These are phyloP conservation scores for Hsuehochloa calcarea DNA, from an alignment of 176 grass and related monocot genomes.

Conservation along the genomic window DNA sequence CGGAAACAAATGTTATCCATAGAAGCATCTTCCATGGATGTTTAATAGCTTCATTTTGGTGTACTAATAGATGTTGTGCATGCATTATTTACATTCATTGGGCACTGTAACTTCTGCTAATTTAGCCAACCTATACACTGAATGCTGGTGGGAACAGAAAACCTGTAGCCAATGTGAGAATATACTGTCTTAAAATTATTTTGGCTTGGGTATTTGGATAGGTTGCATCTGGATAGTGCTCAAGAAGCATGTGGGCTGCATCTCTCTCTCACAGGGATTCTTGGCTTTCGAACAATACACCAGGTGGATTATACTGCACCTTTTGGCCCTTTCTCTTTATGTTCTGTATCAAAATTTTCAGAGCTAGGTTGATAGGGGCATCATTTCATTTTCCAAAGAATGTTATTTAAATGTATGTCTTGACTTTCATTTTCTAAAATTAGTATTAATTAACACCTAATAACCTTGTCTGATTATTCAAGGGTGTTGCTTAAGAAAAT, in stretches of 20 bases:
- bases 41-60: not conserved
- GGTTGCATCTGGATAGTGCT: slow-evolving; percentile 67
- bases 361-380: slow-evolving; percentile 6
- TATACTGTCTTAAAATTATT: slow-evolving; percentile 20
- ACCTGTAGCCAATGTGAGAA: not conserved
- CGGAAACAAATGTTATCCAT: not conserved
- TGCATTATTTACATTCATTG: not conserved
- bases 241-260: slow-evolving; percentile 70
- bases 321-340: not conserved
- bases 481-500: not conserved
- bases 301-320: slow-evolving; percentile 52
- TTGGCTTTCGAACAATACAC: slow-evolving; percentile 93
- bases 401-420: slow-evolving; percentile 11
- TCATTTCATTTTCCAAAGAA: not conserved
- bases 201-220: slow-evolving; percentile 41
- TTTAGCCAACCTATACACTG: not conserved
- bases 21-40: not conserved
- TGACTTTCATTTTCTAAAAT: not conserved
- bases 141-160: not conserved
- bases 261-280: slow-evolving; percentile 73
- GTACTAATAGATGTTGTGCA: not conserved
- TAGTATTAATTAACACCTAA: slow-evolving; percentile 1
- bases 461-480: not conserved
- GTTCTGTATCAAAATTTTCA: not conserved
- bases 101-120: not conserved